Percentiles rank a stretch among this genome's conserved stretches.
Evolutionary conservation across 2,329 filamentous ascomycete genomes (phyloP).

Genomic region (Aciculosporium take): DNA sequence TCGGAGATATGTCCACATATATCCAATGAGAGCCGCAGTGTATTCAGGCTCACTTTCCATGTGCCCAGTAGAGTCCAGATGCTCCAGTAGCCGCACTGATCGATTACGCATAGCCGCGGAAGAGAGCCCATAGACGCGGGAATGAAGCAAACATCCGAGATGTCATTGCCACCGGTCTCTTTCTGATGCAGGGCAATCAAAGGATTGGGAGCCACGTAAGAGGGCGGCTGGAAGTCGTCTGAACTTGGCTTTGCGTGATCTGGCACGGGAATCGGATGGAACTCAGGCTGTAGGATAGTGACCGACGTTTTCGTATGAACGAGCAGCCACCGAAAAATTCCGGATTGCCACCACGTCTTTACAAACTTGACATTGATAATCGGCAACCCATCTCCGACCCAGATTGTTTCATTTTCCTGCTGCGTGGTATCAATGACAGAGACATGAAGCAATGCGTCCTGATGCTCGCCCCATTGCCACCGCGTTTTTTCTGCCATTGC

Average conservation of each 20-base stretch:
- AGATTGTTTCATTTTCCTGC: constrained; percentile 34
- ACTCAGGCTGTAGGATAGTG: constrained; percentile 36
- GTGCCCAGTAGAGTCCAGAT: constrained; percentile 45
- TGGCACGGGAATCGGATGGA: constrained; percentile 24
- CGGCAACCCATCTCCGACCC: constrained; percentile 36
- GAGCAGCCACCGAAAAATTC: constrained; percentile 34
- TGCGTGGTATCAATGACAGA: constrained; percentile 26
- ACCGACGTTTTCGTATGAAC: constrained; percentile 39
- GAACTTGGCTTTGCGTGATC: constrained; percentile 7
- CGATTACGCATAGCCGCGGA: constrained; percentile 52
- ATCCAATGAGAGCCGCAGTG: constrained; percentile 18
- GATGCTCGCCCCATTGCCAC: constrained; percentile 38
- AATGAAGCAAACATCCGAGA: constrained; percentile 53
- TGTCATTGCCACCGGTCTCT: constrained; percentile 38
- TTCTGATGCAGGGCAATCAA: constrained; percentile 36
- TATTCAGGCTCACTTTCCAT: constrained; percentile 19
- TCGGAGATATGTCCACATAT: constrained; percentile 30
- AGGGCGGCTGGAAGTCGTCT: constrained; percentile 19
- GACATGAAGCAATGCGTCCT: constrained; percentile 32
- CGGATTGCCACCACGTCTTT: constrained; percentile 21
- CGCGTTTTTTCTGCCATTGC: constrained; percentile 33
- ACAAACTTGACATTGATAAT: constrained; percentile 39
- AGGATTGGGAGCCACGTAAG: constrained; percentile 41
- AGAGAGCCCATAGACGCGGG: constrained; percentile 30
- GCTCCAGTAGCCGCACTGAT: constrained; percentile 51